These are phyloP conservation scores for Phytophthora litchii DNA, from an alignment of 352 stramenopile species.

Conservation along the genomic window DNA sequence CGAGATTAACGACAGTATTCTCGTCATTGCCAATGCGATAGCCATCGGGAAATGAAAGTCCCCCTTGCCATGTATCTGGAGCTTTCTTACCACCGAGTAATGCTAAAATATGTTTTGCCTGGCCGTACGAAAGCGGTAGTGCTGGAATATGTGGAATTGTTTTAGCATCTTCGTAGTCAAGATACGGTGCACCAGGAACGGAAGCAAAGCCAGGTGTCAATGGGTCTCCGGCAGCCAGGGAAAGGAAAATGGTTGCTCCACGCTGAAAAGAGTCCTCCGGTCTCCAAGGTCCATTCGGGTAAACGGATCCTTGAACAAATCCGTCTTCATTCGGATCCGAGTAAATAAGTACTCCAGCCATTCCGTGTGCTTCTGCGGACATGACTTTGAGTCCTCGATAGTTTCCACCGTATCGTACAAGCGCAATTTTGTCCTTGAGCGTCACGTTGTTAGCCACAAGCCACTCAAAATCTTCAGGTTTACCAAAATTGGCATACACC, in stretches of 20 bases:
- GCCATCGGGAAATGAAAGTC: conserved; percentile 40
- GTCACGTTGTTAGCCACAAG: conserved; percentile 55
- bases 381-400: conserved; percentile 68
- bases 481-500: conserved; percentile 89
- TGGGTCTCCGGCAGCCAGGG: conserved; percentile 66
- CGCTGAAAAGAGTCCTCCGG: conserved; percentile 62
- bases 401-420: conserved; percentile 65
- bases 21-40: conserved; percentile 80
- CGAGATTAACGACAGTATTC: conserved; percentile 53
- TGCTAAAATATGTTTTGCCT: conserved; percentile 69
- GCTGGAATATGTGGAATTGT: conserved; percentile 65
- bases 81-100: conserved; percentile 59
- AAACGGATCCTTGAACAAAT: conserved; percentile 53
- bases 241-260: conserved; percentile 67
- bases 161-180: conserved; percentile 36
- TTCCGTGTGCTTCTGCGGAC: conserved; percentile 63
- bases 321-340: conserved; percentile 78
- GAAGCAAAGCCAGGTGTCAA: conserved; percentile 41
- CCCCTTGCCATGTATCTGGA: conserved; percentile 58
- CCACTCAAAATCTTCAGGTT: conserved; percentile 68
- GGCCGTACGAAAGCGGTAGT: conserved; percentile 63
- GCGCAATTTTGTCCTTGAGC: conserved; percentile 64
- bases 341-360: conserved; percentile 70
- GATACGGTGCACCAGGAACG: conserved; percentile 40
- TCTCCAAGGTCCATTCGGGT: conserved; percentile 70